Evolutionary conservation across 148 eudicot species (phyloP), one percentile per base, ranked within the genome.

Genomic region (Spergularia bocconei): DNA sequence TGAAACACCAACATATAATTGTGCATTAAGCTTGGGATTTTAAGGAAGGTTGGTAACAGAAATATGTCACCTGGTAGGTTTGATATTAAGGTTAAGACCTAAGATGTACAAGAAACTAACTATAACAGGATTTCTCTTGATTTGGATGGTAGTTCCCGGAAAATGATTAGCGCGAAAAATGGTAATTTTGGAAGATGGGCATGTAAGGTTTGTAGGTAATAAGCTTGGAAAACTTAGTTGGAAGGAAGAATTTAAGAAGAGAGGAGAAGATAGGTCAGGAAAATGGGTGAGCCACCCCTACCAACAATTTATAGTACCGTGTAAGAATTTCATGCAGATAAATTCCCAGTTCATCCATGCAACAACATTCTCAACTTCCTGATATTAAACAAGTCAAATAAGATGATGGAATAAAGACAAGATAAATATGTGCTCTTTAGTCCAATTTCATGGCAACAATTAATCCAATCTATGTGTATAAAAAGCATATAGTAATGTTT

Each of bases 261-360:
- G 52, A 48, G 11, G 48, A 23, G 21, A 19, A 39, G 29, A 50
- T 60, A 59, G 82, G 85, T 84, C 56, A 78, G 75, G 48, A 9
- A 72, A 82, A 86, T 91, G 67, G 97, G 85, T 91, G 89, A 89
- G 81, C 93, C 62, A 84, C 87, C 78, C 81, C 73, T 83, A 79
- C 76, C n/a, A 14, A 29, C 48, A 64, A 72, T 58, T 58, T 64
- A 21, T 41, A 56, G 62, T 63, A 73, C n/a, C 70, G 70, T 78
- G 72, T 50, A 62, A 80, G 79, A 70, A 64, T 71, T 73, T 73
- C 12, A 59, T 44, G 65, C 8, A 64, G 12, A 29, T 29, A 29
- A 29, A 29, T 29, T 29, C 36, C 2, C 36, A 63, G 23, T 44
- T 20, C 41, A 36, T 75, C 11, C 39, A 65, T 36, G 13, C 13